A percentile compares a stretch with the other conserved stretches of the same genome.
phyloP scores from a whole-genome alignment of 2,329 filamentous ascomycete species.

The Epichloe gansuensis region DNA sequence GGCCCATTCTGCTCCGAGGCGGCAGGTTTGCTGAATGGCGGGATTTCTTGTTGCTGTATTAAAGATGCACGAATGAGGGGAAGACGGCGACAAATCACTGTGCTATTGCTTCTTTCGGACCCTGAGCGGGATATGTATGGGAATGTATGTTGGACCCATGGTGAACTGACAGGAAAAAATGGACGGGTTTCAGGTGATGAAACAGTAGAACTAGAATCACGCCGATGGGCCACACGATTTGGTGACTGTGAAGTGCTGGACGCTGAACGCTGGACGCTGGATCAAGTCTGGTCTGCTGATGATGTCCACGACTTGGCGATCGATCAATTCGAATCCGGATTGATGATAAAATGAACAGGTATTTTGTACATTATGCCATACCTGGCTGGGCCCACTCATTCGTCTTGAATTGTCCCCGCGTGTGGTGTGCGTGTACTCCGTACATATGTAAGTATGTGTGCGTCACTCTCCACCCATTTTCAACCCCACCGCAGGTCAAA shows the following conservation, averaged over 20 bases:
- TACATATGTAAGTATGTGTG: background rate
- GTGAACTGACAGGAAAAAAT: no score
- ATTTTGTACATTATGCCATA: background rate
- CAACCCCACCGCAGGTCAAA: no score
- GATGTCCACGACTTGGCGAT: background rate
- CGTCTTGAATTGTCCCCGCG: background rate
- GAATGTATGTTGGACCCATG: no score
- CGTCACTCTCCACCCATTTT: background rate
- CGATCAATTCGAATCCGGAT: background rate
- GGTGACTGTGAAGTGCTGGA: background rate
- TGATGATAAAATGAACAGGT: background rate
- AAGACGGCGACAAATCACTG: background rate
- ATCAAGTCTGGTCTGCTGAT: background rate
- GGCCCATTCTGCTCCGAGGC: slow-evolving; percentile 5
- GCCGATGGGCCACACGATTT: background rate
- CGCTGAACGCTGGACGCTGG: background rate
- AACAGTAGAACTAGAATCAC: background rate
- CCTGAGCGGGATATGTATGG: no score
- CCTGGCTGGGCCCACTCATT: background rate
- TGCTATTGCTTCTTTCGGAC: no score
- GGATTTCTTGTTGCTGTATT: no score
- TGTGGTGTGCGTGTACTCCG: background rate
- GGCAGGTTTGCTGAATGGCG: background rate
- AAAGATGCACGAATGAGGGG: no score
- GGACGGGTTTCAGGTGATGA: no score